Evolutionary conservation across 2,329 filamentous ascomycete genomes (phyloP), one percentile per base, ranked within the genome.

Genomic region (Chlorencoelia australis): DNA sequence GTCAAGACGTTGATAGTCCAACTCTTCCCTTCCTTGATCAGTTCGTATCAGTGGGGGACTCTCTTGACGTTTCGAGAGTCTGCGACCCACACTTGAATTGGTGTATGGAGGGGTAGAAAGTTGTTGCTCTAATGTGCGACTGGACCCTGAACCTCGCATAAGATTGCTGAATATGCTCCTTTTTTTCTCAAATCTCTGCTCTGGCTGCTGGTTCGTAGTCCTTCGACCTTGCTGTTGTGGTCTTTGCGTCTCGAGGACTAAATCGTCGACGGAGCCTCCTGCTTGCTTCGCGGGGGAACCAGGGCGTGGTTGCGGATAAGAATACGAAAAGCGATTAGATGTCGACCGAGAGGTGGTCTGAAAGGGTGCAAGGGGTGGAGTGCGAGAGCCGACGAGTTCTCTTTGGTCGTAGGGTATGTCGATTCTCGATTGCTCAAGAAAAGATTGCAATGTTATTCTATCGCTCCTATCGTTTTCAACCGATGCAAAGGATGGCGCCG

Each of bases 21-120:
- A 48, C 26, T 52, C 57, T 7, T 50, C 53, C 7, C 52, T 50
- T 47, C 65, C 60, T 45, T 60, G 57, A 26, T 52, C 39, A 35
- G 65, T 67, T 51, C 63, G 63, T 45, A 68, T 43, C 7, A 35
- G 32, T 47, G 48, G 58, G 51, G 47, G 60, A 54, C 56, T 68
- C 64, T 65, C 69, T 70, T 54, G 69, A 59, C 51, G 72, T 65
- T 61, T 76, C 29, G 75, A 79, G 20, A 68, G 64, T 47, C 70
- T 64, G 45, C 72, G 72, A 46, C 58, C 63, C 31, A 75, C 57
- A 31, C 58, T 46, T 41, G 61, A 62, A 50, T 67, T 69, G 10
- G 41, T 37, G 8, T 44, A 25, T 31, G 35, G 33, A 17, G 42
- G 20, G 21, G 44, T 35, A 13, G 47, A 32, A 24, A 38, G 33